These are phyloP conservation scores for Penicillium sp. DNA, from an alignment of 2,329 filamentous ascomycete species.

Conservation along the genomic window DNA sequence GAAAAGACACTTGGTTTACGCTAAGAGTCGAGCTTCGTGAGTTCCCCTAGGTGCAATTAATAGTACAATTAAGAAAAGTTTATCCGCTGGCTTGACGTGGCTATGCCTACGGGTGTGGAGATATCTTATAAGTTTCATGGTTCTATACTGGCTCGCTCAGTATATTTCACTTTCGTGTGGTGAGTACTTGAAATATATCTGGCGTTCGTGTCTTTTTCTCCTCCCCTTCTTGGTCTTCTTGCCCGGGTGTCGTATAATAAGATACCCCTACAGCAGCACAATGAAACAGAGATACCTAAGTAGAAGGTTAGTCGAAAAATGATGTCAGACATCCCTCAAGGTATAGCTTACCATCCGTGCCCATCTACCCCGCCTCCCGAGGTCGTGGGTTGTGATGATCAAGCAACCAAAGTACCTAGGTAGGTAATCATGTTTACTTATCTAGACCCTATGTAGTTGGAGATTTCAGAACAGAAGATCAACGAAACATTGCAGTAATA, in stretches of 20 bases:
- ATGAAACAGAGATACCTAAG: not conserved
- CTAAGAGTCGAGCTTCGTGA: not conserved
- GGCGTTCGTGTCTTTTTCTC: not conserved
- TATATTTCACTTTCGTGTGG: not conserved
- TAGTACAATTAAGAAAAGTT: not conserved
- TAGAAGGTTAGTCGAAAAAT: not conserved
- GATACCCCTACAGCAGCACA: not conserved
- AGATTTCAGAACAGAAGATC: not conserved
- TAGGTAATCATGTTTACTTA: no score
- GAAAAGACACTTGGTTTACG: not conserved
- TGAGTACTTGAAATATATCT: not conserved
- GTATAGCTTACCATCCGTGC: not conserved
- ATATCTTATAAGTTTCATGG: no score
- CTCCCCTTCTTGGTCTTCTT: no score
- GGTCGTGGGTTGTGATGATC: not conserved
- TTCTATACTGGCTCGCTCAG: not conserved
- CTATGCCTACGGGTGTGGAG: not conserved
- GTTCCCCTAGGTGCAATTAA: not conserved
- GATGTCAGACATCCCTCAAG: not conserved
- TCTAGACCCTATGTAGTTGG: not conserved
- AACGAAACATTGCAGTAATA: not conserved
- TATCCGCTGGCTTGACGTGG: not conserved
- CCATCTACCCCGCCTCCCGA: not conserved
- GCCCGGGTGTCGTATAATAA: not conserved
- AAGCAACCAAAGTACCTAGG: no score